These are phyloP conservation scores for Styphnolobium japonicum DNA, from an alignment of 306 rosid genomes.

Conservation along the genomic window DNA sequence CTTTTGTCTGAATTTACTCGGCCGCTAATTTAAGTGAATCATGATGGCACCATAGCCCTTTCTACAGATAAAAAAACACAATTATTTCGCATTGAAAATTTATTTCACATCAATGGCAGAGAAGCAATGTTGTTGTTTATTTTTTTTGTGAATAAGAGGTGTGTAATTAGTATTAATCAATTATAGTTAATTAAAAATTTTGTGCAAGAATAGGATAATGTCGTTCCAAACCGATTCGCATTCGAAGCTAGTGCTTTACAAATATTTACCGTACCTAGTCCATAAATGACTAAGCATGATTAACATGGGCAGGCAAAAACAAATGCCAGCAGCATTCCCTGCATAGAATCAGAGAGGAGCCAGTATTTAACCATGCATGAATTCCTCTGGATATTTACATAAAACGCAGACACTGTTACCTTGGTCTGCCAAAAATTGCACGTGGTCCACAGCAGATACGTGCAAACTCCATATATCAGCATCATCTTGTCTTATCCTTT, in stretches of 20 bases:
- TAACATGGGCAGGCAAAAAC: not conserved
- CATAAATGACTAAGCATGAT: not conserved
- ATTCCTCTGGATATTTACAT: slow-evolving; percentile 11
- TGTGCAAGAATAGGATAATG: no score
- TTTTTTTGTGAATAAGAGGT: no score
- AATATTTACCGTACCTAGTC: not conserved
- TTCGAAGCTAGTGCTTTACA: not conserved
- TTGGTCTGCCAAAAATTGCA: not conserved
- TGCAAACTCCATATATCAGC: not conserved
- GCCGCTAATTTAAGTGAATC: no score
- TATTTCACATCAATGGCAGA: no score
- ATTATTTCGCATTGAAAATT: no score
- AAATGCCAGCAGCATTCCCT: not conserved
- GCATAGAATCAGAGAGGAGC: not conserved
- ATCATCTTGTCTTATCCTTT: not conserved
- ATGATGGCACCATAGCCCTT: no score
- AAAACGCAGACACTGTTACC: not conserved
- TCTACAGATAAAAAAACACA: no score
- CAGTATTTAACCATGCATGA: not conserved
- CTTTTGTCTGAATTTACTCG: no score
- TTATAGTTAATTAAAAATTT: no score
- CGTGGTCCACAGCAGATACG: not conserved
- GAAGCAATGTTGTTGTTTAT: no score
- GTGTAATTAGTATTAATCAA: no score
- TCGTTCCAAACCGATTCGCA: not conserved